Base-by-base conservation (phyloP, 2,329 filamentous ascomycete species). In the Claviceps paspali region DNA sequence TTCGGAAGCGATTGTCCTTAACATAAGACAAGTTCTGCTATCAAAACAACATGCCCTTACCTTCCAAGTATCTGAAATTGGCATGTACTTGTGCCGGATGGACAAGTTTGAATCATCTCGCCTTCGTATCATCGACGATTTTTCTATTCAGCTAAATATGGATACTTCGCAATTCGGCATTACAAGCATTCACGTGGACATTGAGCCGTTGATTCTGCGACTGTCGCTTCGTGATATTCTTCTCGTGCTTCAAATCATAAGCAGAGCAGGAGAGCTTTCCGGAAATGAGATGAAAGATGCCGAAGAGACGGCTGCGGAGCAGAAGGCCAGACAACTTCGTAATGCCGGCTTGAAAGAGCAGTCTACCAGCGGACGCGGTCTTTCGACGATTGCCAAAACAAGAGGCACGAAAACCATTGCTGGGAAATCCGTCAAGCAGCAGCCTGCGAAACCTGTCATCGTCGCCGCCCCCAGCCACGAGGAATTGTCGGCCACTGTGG, bases 61-160 rank as follows among this genome's bases (percentile, higher is more conserved):
- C 1, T 71, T 99, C 52, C 88, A 98, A 52, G 76, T 98, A 3
- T 87, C 85, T 6, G 79, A 96, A 52, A 74, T 96, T 37, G 91
- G 91, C 48, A 98, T 99, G 91, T 99, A 95, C 56, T 60, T 98
- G 23, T 98, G 92, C 53, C 82, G 91, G 10, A 98, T 99, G 91
- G 92, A 99, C 57, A 83, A 79, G 44, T 96, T 96, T 48, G 88
- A 98, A 47, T 86, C 82, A 3, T 87, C 80, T 29, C 76, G 85
- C 27, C 68, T 98, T 33, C 78, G 91, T 14, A 94, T 99, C 43
- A 73, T 99, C 23, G 92, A 99, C 52, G 87, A 98, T 57, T 98
- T 98, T 55, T 94, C 86, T 3, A 66, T 96, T 8, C 82, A 91
- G 44, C 68, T 93, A 49, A 91, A 84, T 3, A 76, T 98, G 65